Evolutionary conservation across 306 rosid genomes (phyloP), one percentile per base, ranked within the genome.

Genomic region (Luffa aegyptiaca): DNA sequence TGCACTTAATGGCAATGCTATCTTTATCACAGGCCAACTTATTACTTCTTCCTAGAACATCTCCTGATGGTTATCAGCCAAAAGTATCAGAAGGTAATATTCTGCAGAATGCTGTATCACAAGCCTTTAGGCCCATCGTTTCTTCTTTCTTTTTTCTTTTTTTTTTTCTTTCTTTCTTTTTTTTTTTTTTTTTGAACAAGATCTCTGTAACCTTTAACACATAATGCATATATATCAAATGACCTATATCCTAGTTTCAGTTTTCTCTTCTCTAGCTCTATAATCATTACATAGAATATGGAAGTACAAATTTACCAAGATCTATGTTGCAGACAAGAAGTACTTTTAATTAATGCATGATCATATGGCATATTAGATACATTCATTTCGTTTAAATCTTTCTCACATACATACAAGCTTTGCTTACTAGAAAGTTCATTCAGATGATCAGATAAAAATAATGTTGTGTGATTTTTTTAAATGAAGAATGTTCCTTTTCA

Each of bases 11-110:
- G 97, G 94, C 99, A 79, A 91, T 82, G 90, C 92, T 95, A 62
- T 91, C 88, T 63, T 86, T 91, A 78, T 93, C 93, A 62, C 92
- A 89, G 85, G 97, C 97, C 88, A 95, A 91, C 86, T 83, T 95
- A 58, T 91, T 95, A 79, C 97, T 95, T 88, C 97, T 95, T 88
- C 97, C 99, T 20, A 92, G 96, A 90, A 88, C 96, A 79, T 91
- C 97, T 68, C 48, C 88, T 61, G 97, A 93, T 81, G 96, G 98
- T 81, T 63, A 90, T 86, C 99, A 91, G 86, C 91, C 88, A 52
- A 95, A 85, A 88, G 96, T 90, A 84, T 86, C 97, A 65, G 97
- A 95, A 88, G 99, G 99, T 93, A 77, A 17, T 71, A 33, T 75
- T 49, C 79, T 37, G 48, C 79, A 55, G 36, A 73, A 73, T 68